Conservation (phyloP, 257 asterid genomes). For the Solanum ossicruentum region DNA sequence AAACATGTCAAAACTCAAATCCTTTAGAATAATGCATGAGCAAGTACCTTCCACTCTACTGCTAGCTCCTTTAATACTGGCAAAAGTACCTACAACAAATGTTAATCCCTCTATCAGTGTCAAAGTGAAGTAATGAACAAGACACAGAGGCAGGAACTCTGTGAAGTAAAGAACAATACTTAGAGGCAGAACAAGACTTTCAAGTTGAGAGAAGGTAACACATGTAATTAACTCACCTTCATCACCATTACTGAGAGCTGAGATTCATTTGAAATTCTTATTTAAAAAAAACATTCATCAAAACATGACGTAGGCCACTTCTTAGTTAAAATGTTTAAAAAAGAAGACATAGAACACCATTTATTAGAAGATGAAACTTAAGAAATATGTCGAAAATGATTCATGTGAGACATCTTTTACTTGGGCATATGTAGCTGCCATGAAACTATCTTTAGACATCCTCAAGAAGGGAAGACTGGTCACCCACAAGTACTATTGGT, state of each 20-base stretch:
- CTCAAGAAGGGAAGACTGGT: not conserved
- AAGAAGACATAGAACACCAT: not conserved
- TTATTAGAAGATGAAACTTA: not conserved
- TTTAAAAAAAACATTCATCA: not conserved
- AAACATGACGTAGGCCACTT: not conserved
- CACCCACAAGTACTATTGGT: not conserved
- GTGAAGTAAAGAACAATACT: not conserved
- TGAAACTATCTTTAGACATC: not conserved
- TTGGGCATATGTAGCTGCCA: not conserved
- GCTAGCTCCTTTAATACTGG: conserved; percentile 8
- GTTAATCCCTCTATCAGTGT: not conserved
- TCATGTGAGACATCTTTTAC: not conserved
- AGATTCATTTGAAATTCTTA: not conserved
- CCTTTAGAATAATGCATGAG: not conserved
- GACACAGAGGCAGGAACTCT: not conserved
- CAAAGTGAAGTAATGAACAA: not conserved
- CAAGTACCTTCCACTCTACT: conserved; percentile 18
- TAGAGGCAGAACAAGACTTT: not conserved
- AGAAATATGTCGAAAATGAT: not conserved
- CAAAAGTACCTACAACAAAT: conserved; percentile 10
- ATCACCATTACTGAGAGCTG: not conserved
- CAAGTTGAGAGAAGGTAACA: not conserved
- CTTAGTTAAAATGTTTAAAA: not conserved
- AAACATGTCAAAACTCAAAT: not conserved
- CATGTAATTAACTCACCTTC: not conserved